Conservation (phyloP, 1,284 basidiomycete genomes). For the Vanrija pseudolonga region DNA sequence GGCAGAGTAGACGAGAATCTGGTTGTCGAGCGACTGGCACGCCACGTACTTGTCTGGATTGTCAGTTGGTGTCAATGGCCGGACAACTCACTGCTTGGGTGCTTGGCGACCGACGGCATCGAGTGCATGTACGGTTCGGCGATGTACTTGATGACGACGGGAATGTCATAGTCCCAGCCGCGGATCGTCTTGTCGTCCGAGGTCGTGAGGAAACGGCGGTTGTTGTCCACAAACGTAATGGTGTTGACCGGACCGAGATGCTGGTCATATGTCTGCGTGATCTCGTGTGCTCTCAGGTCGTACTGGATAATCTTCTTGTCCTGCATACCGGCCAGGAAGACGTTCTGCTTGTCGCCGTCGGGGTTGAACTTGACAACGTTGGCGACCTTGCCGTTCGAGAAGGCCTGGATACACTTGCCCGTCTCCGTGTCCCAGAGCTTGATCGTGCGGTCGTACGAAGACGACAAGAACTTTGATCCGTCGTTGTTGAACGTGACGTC, state of each 20-base stretch:
- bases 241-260: constrained; percentile 97
- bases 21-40: constrained; percentile 95
- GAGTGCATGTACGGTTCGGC: constrained; percentile 99
- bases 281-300: constrained; percentile 86
- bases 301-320: constrained; percentile 99
- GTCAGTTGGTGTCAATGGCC: no score
- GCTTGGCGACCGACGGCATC: constrained; percentile 94
- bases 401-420: constrained; percentile 85
- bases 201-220: constrained; percentile 93
- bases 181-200: constrained; percentile 99
- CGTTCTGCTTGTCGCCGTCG: constrained; percentile 90
- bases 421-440: constrained; percentile 99
- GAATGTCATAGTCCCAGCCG: constrained; percentile 98
- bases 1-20: constrained; percentile 92
- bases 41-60: constrained; percentile 86
- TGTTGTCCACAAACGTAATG: constrained; percentile 95
- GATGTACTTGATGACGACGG: constrained; percentile 98
- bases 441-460: constrained; percentile 92
- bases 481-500: constrained; percentile 93
- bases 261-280: constrained; percentile 97
- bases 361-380: constrained; percentile 95
- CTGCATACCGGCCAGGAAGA: constrained; percentile 97
- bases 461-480: constrained; percentile 83
- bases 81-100: constrained; percentile 75
- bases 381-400: constrained; percentile 93